phyloP scores from a whole-genome alignment of 306 rosid genomes.

The Acacia crassicarpa region DNA sequence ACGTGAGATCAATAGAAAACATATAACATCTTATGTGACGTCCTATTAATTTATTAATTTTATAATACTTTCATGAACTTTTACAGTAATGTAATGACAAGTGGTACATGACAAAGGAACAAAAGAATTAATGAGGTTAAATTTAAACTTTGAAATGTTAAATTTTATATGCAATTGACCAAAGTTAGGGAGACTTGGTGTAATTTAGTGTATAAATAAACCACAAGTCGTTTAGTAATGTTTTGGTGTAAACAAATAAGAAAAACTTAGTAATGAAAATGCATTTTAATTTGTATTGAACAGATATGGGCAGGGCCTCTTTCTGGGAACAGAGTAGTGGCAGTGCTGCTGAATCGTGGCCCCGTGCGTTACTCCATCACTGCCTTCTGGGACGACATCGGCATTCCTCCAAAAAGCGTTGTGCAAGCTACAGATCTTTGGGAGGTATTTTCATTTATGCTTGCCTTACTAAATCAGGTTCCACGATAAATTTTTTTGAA shows the following conservation, averaged over 20 bases:
- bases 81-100: too few species aligned
- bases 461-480: background rate
- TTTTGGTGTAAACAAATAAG: too few species aligned
- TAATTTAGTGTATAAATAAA: background rate
- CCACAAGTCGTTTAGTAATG: background rate
- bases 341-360: conserved; percentile 72
- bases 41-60: too few species aligned
- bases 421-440: conserved; percentile 88
- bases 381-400: conserved; percentile 88
- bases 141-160: too few species aligned
- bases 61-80: too few species aligned
- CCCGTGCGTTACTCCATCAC: conserved; percentile 38
- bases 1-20: too few species aligned
- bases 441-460: conserved; percentile 49
- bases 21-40: too few species aligned
- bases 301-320: conserved; percentile 98
- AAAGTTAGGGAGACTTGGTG: too few species aligned
- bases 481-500: too few species aligned
- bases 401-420: conserved; percentile 57
- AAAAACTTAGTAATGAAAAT: background rate
- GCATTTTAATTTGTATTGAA: background rate
- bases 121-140: too few species aligned
- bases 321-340: conserved; percentile 63
- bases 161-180: too few species aligned
- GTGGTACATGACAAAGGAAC: too few species aligned